Evolutionary conservation across 2,329 filamentous ascomycete genomes (phyloP).

Genomic region (Coleophoma crateriformis): DNA sequence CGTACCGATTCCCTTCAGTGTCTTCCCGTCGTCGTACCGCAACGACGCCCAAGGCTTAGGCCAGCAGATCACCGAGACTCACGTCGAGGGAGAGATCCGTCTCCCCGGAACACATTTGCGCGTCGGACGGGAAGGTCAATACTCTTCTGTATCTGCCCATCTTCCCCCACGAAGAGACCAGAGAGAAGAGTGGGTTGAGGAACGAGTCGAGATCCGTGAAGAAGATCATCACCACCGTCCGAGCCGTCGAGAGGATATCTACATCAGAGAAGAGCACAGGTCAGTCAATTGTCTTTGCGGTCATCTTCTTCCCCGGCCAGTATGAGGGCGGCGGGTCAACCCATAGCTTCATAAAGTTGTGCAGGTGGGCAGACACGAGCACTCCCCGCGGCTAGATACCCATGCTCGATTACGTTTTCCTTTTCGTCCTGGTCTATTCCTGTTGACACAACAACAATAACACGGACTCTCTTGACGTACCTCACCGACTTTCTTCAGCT

Average conservation of each 20-base stretch:
- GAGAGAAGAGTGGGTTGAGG: slow-evolving; percentile 45
- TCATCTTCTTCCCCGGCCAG: neutral
- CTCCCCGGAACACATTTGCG: slow-evolving; percentile 59
- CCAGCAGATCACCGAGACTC: slow-evolving; percentile 59
- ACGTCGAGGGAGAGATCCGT: slow-evolving; percentile 87
- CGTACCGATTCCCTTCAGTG: slow-evolving; percentile 98
- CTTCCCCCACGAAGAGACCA: slow-evolving; percentile 60
- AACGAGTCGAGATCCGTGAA: slow-evolving; percentile 78
- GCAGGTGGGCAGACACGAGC: neutral
- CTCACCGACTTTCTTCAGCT: slow-evolving; percentile 11
- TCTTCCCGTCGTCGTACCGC: slow-evolving; percentile 98
- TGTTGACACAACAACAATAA: slow-evolving; percentile 32
- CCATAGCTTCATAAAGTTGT: neutral
- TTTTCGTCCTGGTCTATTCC: slow-evolving; percentile 21
- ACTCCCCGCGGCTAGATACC: neutral
- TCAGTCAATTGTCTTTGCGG: slow-evolving; percentile 30
- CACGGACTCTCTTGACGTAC: slow-evolving; percentile 16
- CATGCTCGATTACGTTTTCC: slow-evolving; percentile 1
- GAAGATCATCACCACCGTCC: slow-evolving; percentile 72
- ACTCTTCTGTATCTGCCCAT: slow-evolving; percentile 66
- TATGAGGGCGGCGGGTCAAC: neutral
- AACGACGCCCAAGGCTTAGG: slow-evolving; percentile 58
- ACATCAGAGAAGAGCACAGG: slow-evolving; percentile 48
- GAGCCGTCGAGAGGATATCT: slow-evolving; percentile 51
- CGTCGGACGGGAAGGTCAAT: slow-evolving; percentile 97